Evolutionary conservation across 1,139 yeast species (phyloP), one percentile per base, ranked within the genome.

Genomic region (Magnusiomyces clavatus): DNA sequence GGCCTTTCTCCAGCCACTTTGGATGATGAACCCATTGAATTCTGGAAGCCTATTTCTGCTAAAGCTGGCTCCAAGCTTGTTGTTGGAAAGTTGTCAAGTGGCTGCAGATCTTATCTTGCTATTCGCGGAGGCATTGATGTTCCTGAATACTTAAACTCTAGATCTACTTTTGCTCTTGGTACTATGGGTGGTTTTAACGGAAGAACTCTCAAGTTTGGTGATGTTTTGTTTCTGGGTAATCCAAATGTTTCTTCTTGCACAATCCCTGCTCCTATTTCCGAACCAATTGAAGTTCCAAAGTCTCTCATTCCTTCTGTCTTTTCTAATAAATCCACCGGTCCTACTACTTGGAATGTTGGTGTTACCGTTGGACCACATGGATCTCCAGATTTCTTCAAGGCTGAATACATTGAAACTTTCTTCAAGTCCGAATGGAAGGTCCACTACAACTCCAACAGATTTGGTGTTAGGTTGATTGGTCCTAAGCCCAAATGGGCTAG

Each of bases 301-400:
- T 66, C 77, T 4, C 71, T 87, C 63, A 72, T 83, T 58, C 94
- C 95, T 36, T 64, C 71, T 10, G 78, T 80, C 56, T 40, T 47
- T 8, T 13, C 40, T 8, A 36, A 6, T 6, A 51, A 36, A n/a
- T 24, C 50, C 16, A 42, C 49, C 43, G 63, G 74, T 24, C 69
- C 74, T 46, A 81, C 79, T 58, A 76, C 77, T 46, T 92, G 97
- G 97, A 71, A 72, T 50, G 90, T 92, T 57, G 96, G 90, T 62
- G 97, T 89, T 47, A 87, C 96, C 29, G 84, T 95, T 69, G 98
- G 97, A 51, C 97, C 97, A 35, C 97, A 92, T 67, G 97, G 97
- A 1, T 81, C 96, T 8, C 97, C 97, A 29, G 97, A 92, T 67
- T 88, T 89, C 69, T 90, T 92, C 75, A 77, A 79, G 54, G 69